Conservation (phyloP, 768 basidiomycete species). For the Candolleomyces eurysporus region DNA sequence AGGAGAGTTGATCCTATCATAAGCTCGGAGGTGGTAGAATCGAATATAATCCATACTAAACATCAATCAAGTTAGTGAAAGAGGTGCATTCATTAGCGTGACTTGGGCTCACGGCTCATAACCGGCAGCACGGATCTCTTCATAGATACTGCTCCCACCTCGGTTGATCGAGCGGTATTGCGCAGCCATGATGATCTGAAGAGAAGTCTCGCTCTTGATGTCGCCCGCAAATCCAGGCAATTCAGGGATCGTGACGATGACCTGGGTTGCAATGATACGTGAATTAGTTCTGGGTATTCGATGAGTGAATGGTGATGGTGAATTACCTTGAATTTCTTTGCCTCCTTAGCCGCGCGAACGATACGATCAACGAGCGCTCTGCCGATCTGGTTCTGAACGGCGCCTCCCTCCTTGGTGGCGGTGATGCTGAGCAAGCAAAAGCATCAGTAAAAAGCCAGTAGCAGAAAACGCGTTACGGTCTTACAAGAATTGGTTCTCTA, state of each 20-base stretch:
- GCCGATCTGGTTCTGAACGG: slow-evolving; percentile 82
- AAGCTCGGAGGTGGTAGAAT: slow-evolving; percentile 90
- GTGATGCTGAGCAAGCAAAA: slow-evolving; percentile 60
- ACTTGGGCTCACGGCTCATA: slow-evolving; percentile 67
- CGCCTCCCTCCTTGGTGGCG: slow-evolving; percentile 56
- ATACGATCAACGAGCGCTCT: slow-evolving; percentile 82
- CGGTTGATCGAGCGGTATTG: slow-evolving; percentile 89
- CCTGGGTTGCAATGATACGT: too few species aligned
- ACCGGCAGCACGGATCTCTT: slow-evolving; percentile 72
- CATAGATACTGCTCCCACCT: slow-evolving; percentile 84
- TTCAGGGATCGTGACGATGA: slow-evolving; percentile 86
- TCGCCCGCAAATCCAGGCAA: slow-evolving; percentile 88
- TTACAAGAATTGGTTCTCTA: slow-evolving; percentile 87
- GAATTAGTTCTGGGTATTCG: too few species aligned
- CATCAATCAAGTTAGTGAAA: not conserved
- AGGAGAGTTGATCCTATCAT: slow-evolving; percentile 87
- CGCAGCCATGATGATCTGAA: slow-evolving; percentile 86
- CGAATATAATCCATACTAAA: slow-evolving; percentile 77
- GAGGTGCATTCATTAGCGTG: not conserved
- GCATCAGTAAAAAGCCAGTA: not conserved
- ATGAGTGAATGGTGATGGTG: not conserved
- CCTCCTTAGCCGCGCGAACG: slow-evolving; percentile 68
- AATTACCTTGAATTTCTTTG: slow-evolving; percentile 73
- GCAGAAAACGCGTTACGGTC: slow-evolving; percentile 22
- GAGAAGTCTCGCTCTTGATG: slow-evolving; percentile 58